A percentile compares a stretch with the other conserved stretches of the same genome.
These are phyloP conservation scores for Glycine latifolia DNA, from an alignment of 306 rosid species.

Conservation along the genomic window DNA sequence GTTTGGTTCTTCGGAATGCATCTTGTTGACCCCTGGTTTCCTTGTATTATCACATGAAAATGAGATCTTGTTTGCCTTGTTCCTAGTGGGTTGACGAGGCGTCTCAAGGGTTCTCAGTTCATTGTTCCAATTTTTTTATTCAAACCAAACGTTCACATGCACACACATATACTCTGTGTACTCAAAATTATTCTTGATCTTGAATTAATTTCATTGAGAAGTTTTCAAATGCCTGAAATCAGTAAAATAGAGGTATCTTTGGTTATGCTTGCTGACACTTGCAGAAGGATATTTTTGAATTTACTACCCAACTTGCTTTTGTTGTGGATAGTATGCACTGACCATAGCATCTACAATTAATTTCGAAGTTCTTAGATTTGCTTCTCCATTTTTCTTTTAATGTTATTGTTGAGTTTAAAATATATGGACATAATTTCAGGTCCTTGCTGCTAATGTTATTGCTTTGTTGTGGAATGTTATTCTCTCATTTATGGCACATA, in stretches of 20 bases:
- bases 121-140: slow-evolving; percentile 17
- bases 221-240: slow-evolving; percentile 15
- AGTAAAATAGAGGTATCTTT: slow-evolving; percentile 19
- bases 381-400: slow-evolving; percentile 29
- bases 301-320: slow-evolving; percentile 7
- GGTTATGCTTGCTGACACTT: slow-evolving; percentile 27
- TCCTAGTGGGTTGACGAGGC: background rate
- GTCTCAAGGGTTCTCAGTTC: background rate
- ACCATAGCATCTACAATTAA: slow-evolving; percentile 3
- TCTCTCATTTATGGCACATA: slow-evolving; percentile 94
- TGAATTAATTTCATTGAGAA: slow-evolving; percentile 18
- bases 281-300: background rate
- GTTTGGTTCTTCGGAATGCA: slow-evolving; percentile 17
- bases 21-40: slow-evolving; percentile 20
- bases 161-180: background rate
- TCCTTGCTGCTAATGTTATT: slow-evolving; percentile 87
- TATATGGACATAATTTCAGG: slow-evolving; percentile 62
- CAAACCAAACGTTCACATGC: background rate
- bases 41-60: background rate
- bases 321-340: background rate
- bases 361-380: slow-evolving; percentile 35
- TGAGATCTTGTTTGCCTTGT: slow-evolving; percentile 27
- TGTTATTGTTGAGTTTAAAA: background rate
- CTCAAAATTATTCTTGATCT: slow-evolving; percentile 27
- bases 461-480: slow-evolving; percentile 93